Evolutionary conservation across 2,329 filamentous ascomycete genomes (phyloP).

Genomic region (Colletotrichum lupini): DNA sequence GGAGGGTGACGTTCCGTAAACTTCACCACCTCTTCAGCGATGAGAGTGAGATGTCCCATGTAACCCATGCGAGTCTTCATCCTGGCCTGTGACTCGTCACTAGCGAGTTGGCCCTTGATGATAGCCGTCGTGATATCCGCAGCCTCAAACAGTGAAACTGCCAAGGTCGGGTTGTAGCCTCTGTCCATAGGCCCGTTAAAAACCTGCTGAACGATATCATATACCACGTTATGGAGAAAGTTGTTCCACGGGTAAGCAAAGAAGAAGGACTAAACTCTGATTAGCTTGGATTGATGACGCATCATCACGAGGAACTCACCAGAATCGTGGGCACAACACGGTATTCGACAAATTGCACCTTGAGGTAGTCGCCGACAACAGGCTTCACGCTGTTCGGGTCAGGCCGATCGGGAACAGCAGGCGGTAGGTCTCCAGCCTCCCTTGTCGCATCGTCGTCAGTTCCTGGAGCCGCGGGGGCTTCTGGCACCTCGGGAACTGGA

Average conservation of each 20-base stretch:
- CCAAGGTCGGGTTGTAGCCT: slow-evolving; percentile 89
- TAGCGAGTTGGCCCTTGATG: slow-evolving; percentile 87
- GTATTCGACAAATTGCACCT: slow-evolving; percentile 96
- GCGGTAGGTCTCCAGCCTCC: slow-evolving; percentile 25
- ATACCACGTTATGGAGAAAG: slow-evolving; percentile 98
- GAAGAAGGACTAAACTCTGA: slow-evolving; percentile 81
- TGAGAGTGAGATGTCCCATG: slow-evolving; percentile 97
- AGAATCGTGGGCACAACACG: slow-evolving; percentile 95
- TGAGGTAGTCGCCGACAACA: slow-evolving; percentile 93
- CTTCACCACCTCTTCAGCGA: slow-evolving; percentile 98
- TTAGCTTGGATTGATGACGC: neutral
- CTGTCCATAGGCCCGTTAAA: slow-evolving; percentile 99
- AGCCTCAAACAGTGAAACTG: slow-evolving; percentile 91
- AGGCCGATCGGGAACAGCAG: slow-evolving; percentile 34
- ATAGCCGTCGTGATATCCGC: slow-evolving; percentile 92
- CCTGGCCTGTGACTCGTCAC: slow-evolving; percentile 85
- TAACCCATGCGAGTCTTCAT: slow-evolving; percentile 94
- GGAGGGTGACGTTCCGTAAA: slow-evolving; percentile 95
- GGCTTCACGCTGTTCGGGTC: slow-evolving; percentile 57
- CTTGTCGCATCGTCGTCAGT: neutral
- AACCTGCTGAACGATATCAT: slow-evolving; percentile 98
- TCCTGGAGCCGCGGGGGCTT: slow-evolving; percentile 15
- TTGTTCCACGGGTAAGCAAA: slow-evolving; percentile 99
- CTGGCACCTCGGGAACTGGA: slow-evolving; percentile 21
- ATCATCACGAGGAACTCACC: slow-evolving; percentile 64